Conservation (phyloP, 495 filamentous ascomycete genomes). For the Evernia prunastri region DNA sequence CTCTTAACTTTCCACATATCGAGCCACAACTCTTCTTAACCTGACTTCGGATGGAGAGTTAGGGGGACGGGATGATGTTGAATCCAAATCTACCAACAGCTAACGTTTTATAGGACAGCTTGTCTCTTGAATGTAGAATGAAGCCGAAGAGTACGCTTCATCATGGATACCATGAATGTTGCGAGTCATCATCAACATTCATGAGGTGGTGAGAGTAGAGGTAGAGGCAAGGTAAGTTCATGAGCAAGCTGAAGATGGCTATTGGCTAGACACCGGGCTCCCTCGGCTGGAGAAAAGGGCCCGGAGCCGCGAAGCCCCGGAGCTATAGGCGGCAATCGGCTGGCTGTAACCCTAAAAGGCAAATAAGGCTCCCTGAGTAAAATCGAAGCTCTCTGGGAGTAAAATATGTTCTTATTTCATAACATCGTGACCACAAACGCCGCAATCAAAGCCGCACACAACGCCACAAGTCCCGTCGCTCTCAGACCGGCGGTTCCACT, state of each 20-base stretch:
- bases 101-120: neutral
- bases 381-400: neutral
- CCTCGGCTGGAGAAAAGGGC: too few relatives aligned
- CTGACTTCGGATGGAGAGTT: neutral
- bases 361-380: too few relatives aligned
- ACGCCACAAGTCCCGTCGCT: neutral
- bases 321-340: neutral
- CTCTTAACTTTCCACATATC: constrained; percentile 4
- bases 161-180: neutral
- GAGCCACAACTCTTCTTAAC: neutral
- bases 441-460: neutral
- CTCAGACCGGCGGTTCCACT: neutral
- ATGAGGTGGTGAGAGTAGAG: too few relatives aligned
- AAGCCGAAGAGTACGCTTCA: neutral
- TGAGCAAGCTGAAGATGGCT: neutral
- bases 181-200: neutral
- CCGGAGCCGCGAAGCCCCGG: neutral
- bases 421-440: neutral
- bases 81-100: neutral
- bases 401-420: too few relatives aligned
- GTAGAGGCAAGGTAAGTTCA: neutral
- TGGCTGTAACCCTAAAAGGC: neutral
- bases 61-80: neutral
- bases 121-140: neutral
- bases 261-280: too few relatives aligned